Evolutionary conservation across 352 stramenopile genomes (phyloP).

Genomic region (Phytophthora kernoviae): DNA sequence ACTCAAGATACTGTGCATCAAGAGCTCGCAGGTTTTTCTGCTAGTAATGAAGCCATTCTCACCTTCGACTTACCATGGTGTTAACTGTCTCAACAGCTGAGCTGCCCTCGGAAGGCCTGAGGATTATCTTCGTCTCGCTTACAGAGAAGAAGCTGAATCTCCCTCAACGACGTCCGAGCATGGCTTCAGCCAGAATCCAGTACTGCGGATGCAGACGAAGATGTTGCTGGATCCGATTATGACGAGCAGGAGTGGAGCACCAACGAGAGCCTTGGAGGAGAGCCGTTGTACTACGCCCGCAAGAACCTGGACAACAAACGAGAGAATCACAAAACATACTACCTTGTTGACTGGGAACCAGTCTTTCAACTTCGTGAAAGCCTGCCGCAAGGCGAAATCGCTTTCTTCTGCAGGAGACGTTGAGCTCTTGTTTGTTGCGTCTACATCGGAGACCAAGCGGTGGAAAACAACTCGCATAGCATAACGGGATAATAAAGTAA

Average conservation of each 20-base stretch:
- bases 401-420: constrained; percentile 17
- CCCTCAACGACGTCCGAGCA: constrained; percentile 3
- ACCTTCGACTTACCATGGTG: constrained; percentile 19
- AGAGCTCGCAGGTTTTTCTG: constrained; percentile 1
- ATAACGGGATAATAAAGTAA: constrained; percentile 10
- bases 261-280: background rate
- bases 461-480: constrained; percentile 22
- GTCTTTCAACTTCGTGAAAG: constrained; percentile 12
- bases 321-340: constrained; percentile 15
- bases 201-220: background rate
- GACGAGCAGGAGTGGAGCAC: background rate
- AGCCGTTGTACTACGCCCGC: constrained; percentile 3
- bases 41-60: constrained; percentile 14
- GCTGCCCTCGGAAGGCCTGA: constrained; percentile 2
- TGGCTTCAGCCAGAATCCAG: background rate
- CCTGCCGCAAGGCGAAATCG: constrained; percentile 13
- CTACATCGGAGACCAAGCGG: constrained; percentile 29
- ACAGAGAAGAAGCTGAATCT: constrained; percentile 2
- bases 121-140: constrained; percentile 4
- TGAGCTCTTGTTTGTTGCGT: constrained; percentile 20
- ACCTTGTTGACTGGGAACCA: constrained; percentile 26
- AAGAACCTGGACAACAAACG: background rate
- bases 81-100: background rate
- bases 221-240: background rate
- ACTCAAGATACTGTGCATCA: constrained; percentile 14